These are phyloP conservation scores for Fomitopsis pulvina DNA, from an alignment of 768 basidiomycete species.

Conservation along the genomic window DNA sequence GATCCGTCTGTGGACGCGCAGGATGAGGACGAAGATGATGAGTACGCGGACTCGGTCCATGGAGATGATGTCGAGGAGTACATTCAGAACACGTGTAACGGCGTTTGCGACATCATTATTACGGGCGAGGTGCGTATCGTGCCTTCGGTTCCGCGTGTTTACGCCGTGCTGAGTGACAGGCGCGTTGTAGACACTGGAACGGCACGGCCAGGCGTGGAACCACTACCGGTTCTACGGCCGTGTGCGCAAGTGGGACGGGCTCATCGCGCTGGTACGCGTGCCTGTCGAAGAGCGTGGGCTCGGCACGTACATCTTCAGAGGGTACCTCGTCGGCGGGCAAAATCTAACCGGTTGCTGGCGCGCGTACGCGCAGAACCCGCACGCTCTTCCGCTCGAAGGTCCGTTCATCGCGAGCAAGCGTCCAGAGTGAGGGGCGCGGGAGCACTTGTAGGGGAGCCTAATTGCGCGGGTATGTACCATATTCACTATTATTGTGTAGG, in stretches of 20 bases:
- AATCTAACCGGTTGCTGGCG: slow-evolving; percentile 76
- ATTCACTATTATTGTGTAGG: no score
- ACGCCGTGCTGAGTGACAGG: background rate
- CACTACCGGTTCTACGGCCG: slow-evolving; percentile 29
- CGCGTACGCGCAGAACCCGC: slow-evolving; percentile 35
- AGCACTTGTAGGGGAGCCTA: no score
- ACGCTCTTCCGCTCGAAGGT: slow-evolving; percentile 50
- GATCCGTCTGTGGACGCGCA: background rate
- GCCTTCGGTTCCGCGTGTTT: background rate
- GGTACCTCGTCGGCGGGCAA: slow-evolving; percentile 58
- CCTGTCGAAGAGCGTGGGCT: slow-evolving; percentile 10
- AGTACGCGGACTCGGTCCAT: background rate
- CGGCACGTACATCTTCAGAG: slow-evolving; percentile 46
- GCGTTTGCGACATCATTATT: slow-evolving; percentile 55
- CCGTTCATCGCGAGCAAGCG: slow-evolving; percentile 55
- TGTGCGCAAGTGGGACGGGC: slow-evolving; percentile 31
- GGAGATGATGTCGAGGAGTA: slow-evolving; percentile 17
- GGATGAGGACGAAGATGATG: background rate
- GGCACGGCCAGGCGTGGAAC: slow-evolving; percentile 31
- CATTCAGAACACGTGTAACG: slow-evolving; percentile 36
- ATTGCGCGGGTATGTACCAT: no score
- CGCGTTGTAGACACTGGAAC: slow-evolving; percentile 37
- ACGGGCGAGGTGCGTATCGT: slow-evolving; percentile 44
- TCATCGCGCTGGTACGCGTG: slow-evolving; percentile 28
- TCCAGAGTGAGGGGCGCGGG: background rate